Evolutionary conservation across 164 flowering plant genomes (phyloP).

Genomic region (Akebia trifoliata): DNA sequence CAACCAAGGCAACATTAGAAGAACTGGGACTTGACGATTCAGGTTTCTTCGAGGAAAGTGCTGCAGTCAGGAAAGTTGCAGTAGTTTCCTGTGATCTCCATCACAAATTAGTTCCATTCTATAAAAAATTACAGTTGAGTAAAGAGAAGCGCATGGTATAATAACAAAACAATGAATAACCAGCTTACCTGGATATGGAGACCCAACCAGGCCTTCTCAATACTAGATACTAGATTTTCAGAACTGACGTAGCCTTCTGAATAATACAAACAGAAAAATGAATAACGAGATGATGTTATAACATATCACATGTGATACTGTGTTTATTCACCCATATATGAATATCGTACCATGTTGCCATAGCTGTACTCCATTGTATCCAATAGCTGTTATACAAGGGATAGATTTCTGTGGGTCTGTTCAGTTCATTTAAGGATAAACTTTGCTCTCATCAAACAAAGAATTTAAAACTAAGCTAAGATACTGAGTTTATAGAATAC

Average conservation of each 20-base stretch:
- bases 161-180: background rate
- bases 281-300: background rate
- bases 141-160: background rate
- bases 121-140: background rate
- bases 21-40: slow-evolving; percentile 31
- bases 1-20: slow-evolving; percentile 19
- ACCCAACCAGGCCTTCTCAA: slow-evolving; percentile 63
- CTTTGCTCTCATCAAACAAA: background rate
- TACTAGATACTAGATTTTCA: slow-evolving; percentile 53
- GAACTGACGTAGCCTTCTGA: slow-evolving; percentile 62
- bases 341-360: slow-evolving; percentile 58
- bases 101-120: slow-evolving; percentile 3
- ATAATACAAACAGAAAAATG: slow-evolving; percentile 6
- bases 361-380: slow-evolving; percentile 63
- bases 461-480: background rate
- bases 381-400: slow-evolving; percentile 70
- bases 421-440: slow-evolving; percentile 38
- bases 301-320: background rate
- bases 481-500: background rate
- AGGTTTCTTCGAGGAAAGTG: slow-evolving; percentile 53
- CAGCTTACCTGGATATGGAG: slow-evolving; percentile 69
- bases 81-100: slow-evolving; percentile 59
- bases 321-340: background rate
- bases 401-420: slow-evolving; percentile 67
- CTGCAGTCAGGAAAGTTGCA: slow-evolving; percentile 55